These are phyloP conservation scores for Quercus suber DNA, from an alignment of 306 rosid species.

Conservation along the genomic window DNA sequence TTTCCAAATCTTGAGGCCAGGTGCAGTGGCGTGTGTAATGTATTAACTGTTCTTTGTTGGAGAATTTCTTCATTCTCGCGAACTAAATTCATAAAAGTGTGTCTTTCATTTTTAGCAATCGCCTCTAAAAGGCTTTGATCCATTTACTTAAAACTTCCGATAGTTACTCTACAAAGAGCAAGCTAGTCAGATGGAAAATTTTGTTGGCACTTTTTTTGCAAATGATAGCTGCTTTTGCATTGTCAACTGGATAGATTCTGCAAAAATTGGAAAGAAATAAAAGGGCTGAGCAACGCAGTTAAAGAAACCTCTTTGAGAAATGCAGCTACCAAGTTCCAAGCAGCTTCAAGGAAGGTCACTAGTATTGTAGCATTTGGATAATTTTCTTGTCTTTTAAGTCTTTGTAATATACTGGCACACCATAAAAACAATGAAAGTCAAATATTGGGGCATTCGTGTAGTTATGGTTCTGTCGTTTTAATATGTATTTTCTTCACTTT, in stretches of 20 bases:
- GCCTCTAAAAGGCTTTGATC: conserved; percentile 45
- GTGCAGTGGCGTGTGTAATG: conserved; percentile 55
- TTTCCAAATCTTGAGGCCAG: conserved; percentile 55
- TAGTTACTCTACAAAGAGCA: no score
- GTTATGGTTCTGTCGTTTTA: no score
- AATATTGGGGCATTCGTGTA: no score
- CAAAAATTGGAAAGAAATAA: no score
- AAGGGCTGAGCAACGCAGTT: background rate
- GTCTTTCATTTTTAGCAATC: conserved; percentile 29
- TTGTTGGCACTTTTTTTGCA: no score
- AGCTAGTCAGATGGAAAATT: no score
- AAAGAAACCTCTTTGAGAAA: background rate
- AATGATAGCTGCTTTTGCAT: background rate
- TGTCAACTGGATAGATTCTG: background rate
- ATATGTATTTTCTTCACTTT: no score
- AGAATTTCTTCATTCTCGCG: conserved; percentile 19
- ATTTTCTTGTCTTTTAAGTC: no score
- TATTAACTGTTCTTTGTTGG: conserved; percentile 39
- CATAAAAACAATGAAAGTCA: background rate
- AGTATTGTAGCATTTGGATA: background rate
- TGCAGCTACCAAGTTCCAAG: background rate
- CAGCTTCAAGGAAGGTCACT: background rate
- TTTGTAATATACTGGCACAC: background rate
- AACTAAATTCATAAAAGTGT: conserved; percentile 30
- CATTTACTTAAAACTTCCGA: conserved; percentile 23